phyloP scores from a whole-genome alignment of 169 alveolate genomes.

The Toxoplasma gondii region DNA sequence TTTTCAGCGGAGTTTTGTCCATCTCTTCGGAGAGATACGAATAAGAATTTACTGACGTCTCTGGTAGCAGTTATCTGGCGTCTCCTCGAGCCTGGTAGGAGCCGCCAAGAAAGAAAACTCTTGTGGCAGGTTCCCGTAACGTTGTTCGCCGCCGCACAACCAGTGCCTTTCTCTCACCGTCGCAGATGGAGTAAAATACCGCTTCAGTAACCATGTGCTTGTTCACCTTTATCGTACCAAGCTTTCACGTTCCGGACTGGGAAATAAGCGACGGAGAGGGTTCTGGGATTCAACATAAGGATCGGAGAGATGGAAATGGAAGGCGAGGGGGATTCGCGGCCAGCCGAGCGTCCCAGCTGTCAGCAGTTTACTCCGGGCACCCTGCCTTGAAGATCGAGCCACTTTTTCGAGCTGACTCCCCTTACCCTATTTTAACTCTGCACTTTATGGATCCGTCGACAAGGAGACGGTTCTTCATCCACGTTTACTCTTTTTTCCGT shows the following conservation, averaged over 20 bases:
- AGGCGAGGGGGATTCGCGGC: background rate
- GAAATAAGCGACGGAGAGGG: background rate
- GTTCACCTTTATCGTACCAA: slow-evolving; percentile 1
- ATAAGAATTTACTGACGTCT: too few relatives aligned
- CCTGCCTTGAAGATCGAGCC: slow-evolving; percentile 28
- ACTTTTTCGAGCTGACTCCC: background rate
- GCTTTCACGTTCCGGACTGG: background rate
- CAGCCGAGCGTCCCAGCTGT: background rate
- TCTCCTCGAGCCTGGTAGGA: too few relatives aligned
- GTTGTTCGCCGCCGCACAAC: too few relatives aligned
- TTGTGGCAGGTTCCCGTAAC: too few relatives aligned
- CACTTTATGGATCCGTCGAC: slow-evolving; percentile 11
- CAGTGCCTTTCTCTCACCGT: background rate
- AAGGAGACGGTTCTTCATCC: background rate
- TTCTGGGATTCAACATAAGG: background rate
- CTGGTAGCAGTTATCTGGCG: too few relatives aligned
- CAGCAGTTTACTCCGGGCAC: background rate
- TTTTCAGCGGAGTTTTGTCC: too few relatives aligned
- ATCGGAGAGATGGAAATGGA: background rate
- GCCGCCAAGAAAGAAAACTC: too few relatives aligned
- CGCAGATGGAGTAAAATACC: background rate
- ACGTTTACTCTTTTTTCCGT: background rate
- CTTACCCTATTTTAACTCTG: background rate
- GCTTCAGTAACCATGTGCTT: background rate
- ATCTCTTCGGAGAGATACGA: too few relatives aligned